Evolutionary conservation across 2,329 filamentous ascomycete species (phyloP), one percentile per base, ranked within the genome.

Genomic region (Aspergillus hiratsukae): DNA sequence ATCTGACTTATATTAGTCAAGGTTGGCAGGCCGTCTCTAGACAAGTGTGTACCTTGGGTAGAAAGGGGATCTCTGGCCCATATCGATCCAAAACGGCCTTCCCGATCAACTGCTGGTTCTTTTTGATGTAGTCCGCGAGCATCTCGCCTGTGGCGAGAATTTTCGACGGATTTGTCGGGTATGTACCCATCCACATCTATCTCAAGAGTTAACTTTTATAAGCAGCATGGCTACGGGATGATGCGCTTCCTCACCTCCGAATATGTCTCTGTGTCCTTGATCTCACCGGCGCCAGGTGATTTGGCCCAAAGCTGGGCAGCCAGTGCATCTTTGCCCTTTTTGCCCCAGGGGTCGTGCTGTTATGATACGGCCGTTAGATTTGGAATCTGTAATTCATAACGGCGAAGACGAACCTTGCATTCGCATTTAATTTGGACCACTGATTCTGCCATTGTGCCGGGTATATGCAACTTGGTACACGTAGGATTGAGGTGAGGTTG

Each of bases 181-280:
- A 90, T 48, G 88, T 90, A 3, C 87, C 88, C 77, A 91, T 88
- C 88, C 88, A 91, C 80, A 87, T 84, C 74, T 76, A 43, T 28
- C 31, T n/a, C 29, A 48, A 50, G 21, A 1, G 17, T 62, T 6
- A 50, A 45, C 23, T 31, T 4, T 19, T 43, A 14, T 7, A 2
- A 4, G 17, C 46, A 27, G 3, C 9, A 21, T 14, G 14, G 21
- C 11, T 9, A 23, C 17, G 11, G 4, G 23, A 23, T 7, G 21
- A 46, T 21, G 4, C 10, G 14, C 14, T 6, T 37, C 6, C 43
- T 27, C 55, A 83, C 81, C 68, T 87, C 84, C 1, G 83, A 81
- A 66, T 91, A 91, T 6, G 77, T 72, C 63, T 84, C 80, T 56
- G 80, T 77, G 54, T 89, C 82, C 23, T 90, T 80, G 50, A 91